phyloP scores from a whole-genome alignment of 2,329 filamentous ascomycete species.

The Pseudogymnoascus sp. region DNA sequence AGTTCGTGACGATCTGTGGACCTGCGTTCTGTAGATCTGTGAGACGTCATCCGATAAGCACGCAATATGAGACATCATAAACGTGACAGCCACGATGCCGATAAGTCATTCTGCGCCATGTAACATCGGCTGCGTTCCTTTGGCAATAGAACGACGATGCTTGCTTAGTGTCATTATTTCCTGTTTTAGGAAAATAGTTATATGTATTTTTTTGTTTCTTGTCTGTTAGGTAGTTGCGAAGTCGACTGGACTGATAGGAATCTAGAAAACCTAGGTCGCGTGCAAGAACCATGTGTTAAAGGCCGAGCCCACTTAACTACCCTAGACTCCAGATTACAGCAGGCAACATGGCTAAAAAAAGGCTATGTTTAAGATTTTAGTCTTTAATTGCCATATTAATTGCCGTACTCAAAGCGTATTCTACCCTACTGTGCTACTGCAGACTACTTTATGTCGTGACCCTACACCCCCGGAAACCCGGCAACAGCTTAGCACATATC shows the following conservation, averaged over 20 bases:
- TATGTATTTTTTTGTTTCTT: not conserved
- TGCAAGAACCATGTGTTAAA: not conserved
- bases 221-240: not conserved
- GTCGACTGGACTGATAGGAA: not conserved
- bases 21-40: not conserved
- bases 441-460: not conserved
- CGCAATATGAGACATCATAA: slow-evolving; percentile 5
- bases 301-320: not conserved
- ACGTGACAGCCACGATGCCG: slow-evolving; percentile 1
- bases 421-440: not conserved
- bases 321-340: not conserved
- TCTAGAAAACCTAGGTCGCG: not conserved
- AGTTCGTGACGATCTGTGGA: not conserved
- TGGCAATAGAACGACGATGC: not conserved
- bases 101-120: not conserved
- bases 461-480: not conserved
- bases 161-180: not conserved
- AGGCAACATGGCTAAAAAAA: not conserved
- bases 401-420: not conserved
- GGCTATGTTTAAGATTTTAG: not conserved
- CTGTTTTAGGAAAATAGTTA: not conserved
- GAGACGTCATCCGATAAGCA: not conserved
- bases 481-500: not conserved
- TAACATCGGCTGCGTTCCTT: not conserved
- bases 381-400: not conserved